Base-by-base conservation (phyloP, 139 green algal genomes). In the Closterium sp. region DNA sequence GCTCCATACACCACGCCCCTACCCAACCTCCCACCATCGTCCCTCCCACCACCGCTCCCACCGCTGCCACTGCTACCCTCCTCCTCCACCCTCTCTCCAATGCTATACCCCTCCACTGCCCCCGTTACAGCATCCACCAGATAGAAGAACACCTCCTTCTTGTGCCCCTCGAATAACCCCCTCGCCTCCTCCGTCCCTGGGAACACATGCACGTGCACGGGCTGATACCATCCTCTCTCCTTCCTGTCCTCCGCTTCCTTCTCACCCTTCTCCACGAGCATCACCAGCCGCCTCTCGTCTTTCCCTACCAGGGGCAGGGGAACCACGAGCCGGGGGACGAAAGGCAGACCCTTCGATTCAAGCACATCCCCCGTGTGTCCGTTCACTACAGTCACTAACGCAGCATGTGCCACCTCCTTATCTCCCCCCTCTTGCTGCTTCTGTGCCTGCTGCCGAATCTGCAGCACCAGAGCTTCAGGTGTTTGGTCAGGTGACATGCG, bases 131-230 rank as follows among this genome's bases (percentile, higher is more conserved):
- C 5, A 35, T 94, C 33, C 16, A 94, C 91, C 25, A 32, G 28
- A 69, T 94, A 94, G 64, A 94, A 87, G 91, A 94, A 94, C n/a
- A 93, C 90, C 38, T 21, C 33, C 16, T 33, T 87, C 16, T 55
- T 35, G 86, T 91, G 86, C 21, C 31, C 55, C 28, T 34, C 19
- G 23, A 93, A 93, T 3, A 92, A 16, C 3, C 23, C 9, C 12
- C 31, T 33, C 12, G 25, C 25, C 86, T 92, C 89, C 34, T 43
- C 76, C 31, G 89, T 92, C 16, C 31, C 25, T 25, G 89, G 89
- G 23, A 92, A 36, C 85, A 92, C 34, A n/a, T 92, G 89, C 36
- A 31, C 55, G 4, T 8, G 5, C 19, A n/a, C 34, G 4, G 28
- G 28, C 36, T 55, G 4, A 55, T 55, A 55, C 36, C 36, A 12